A percentile compares a stretch with the other conserved stretches of the same genome.
phyloP scores from a whole-genome alignment of 768 basidiomycete species.

The Exidia glandulosa region DNA sequence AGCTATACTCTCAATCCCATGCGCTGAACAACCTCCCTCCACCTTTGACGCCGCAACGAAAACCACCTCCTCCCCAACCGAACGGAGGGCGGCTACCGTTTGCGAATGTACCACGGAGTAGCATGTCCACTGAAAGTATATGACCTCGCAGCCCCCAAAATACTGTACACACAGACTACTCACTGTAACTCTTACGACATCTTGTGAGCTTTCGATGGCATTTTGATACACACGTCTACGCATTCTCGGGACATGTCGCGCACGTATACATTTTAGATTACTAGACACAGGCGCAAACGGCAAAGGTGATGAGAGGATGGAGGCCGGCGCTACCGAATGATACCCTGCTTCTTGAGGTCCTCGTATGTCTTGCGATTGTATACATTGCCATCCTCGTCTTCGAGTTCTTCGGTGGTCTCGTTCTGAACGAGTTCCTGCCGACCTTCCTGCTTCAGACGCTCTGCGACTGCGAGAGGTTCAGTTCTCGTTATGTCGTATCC shows the following conservation, averaged over 20 bases:
- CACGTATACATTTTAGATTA: no score
- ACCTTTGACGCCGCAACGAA: slow-evolving; percentile 41
- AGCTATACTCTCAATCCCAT: slow-evolving; percentile 66
- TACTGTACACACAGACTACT: no score
- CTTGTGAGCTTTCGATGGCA: no score
- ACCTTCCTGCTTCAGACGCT: slow-evolving; percentile 96
- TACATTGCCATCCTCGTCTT: slow-evolving; percentile 97
- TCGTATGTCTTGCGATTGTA: slow-evolving; percentile 98
- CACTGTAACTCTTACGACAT: no score
- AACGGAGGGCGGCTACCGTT: no score
- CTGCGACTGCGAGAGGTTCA: slow-evolving; percentile 55
- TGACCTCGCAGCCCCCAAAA: no score
- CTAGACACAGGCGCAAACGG: no score
- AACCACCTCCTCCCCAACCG: slow-evolving; percentile 17
- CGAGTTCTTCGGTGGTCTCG: slow-evolving; percentile 95
- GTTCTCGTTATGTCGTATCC: background rate
- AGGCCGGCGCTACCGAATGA: slow-evolving; percentile 38
- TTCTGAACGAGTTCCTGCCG: slow-evolving; percentile 84
- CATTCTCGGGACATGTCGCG: no score
- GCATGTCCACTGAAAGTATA: no score
- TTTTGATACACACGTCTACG: no score
- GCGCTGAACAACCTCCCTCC: slow-evolving; percentile 60
- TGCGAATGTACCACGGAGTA: no score
- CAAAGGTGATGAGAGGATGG: no score
- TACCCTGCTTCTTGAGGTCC: slow-evolving; percentile 89